Evolutionary conservation across 176 grass and related monocot species (phyloP), one percentile per base, ranked within the genome.

Genomic region (Cenchrus purpureus): DNA sequence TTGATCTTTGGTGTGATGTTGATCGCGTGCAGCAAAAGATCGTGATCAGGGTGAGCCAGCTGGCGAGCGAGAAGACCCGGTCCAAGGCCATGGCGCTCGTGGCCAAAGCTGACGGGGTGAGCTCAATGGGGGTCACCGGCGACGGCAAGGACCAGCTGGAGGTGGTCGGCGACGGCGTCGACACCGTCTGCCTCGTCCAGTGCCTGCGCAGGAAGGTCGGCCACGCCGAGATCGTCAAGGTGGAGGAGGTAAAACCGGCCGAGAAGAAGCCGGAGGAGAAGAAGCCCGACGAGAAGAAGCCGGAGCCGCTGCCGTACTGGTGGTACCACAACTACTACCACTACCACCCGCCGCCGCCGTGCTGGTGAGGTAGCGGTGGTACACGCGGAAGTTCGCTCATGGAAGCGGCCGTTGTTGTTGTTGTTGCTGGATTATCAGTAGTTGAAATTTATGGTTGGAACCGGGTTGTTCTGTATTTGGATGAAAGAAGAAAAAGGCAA

Each of bases 121-220:
- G 15, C 46, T 87, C 86, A 0, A 60, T 97, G 20, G 64, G n/a
- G 8, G 12, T 97, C 12, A 77, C 76, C 71, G 90, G 90, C 12
- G 83, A 85, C 52, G 65, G 76, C 28, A 92, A 25, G 82, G 88
- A 92, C 56, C 79, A 54, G 53, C 82, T 94, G 28, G 88, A 89
- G 84, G 83, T 97, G 20, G 67, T 87, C 1, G 94, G 89, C 48
- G 89, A 85, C 4, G 65, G 76, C 20, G 17, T 97, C 16, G 91
- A 92, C 68, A 25, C 56, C 0, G 54, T 69, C 60, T 64, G 51
- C 75, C 49, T 97, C 11, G 81, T 87, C 42, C 57, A 5, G 1
- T 53, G 29, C 9, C 56, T 93, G 43, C 86, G 87, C 68, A 97
- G 81, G 82, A 94, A 91, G 87, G 5, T 97, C 22, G 85, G 88